phyloP scores from a whole-genome alignment of 176 grass and related monocot species.

The Eragrostis curvula region DNA sequence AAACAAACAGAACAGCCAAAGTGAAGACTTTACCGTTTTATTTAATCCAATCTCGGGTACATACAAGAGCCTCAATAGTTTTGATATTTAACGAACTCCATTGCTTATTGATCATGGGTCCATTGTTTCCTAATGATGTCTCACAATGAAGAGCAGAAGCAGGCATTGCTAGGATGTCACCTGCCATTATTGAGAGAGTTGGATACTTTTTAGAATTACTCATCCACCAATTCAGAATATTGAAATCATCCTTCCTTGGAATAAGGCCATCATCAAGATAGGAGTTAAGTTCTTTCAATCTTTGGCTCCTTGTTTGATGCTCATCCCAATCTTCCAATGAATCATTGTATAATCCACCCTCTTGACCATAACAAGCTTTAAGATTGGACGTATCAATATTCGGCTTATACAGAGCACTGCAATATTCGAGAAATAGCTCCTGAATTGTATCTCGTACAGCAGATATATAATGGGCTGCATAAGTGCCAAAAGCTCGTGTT shows the following conservation, averaged over 20 bases:
- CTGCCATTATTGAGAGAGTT: slow-evolving; percentile 47
- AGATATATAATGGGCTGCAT: slow-evolving; percentile 42
- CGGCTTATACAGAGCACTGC: slow-evolving; percentile 6
- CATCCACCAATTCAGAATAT: slow-evolving; percentile 67
- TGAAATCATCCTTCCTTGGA: slow-evolving; percentile 59
- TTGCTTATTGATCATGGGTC: slow-evolving; percentile 37
- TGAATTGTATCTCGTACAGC: slow-evolving; percentile 26
- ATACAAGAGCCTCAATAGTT: slow-evolving; percentile 56
- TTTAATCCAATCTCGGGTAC: slow-evolving; percentile 53
- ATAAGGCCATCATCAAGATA: slow-evolving; percentile 57
- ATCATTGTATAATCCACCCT: no score
- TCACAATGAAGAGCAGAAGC: slow-evolving; percentile 44
- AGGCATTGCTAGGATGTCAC: slow-evolving; percentile 57
- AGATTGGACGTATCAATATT: slow-evolving; percentile 21
- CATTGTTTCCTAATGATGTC: slow-evolving; percentile 26
- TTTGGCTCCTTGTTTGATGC: slow-evolving; percentile 53
- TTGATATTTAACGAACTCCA: slow-evolving; percentile 58
- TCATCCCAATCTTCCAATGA: slow-evolving; percentile 63
- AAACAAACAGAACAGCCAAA: slow-evolving; percentile 10
- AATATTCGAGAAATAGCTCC: slow-evolving; percentile 54
- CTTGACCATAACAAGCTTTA: slow-evolving; percentile 33
- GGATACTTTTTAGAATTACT: slow-evolving; percentile 52
- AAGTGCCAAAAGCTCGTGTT: slow-evolving; percentile 43
- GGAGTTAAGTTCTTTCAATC: slow-evolving; percentile 47
- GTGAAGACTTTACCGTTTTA: slow-evolving; percentile 41